These are phyloP conservation scores for Metarhizium brunneum DNA, from an alignment of 2,329 filamentous ascomycete species.

Conservation along the genomic window DNA sequence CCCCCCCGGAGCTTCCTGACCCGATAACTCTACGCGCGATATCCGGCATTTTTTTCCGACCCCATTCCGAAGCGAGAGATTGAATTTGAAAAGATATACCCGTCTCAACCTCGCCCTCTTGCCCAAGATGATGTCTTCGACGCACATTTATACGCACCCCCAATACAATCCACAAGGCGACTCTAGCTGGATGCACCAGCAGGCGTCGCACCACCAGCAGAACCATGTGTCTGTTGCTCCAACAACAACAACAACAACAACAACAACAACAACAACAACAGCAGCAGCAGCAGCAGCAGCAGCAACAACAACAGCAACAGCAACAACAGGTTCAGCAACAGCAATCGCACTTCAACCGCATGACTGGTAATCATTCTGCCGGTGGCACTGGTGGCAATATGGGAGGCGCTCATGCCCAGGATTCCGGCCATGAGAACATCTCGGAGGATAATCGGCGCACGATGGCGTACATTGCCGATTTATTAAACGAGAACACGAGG, in stretches of 20 bases:
- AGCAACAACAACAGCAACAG: slow-evolving; percentile 30
- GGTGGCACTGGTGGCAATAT: slow-evolving; percentile 30
- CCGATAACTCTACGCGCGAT: neutral
- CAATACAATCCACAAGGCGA: slow-evolving; percentile 55
- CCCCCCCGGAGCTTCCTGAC: neutral
- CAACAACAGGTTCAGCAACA: slow-evolving; percentile 40
- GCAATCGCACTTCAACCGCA: slow-evolving; percentile 59
- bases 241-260: slow-evolving; percentile 35
- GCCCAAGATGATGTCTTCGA: slow-evolving; percentile 50
- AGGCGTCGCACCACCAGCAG: slow-evolving; percentile 49
- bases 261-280: slow-evolving; percentile 29
- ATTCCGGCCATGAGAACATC: slow-evolving; percentile 55
- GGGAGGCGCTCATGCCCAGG: slow-evolving; percentile 40
- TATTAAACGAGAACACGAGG: slow-evolving; percentile 77
- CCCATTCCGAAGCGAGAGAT: neutral
- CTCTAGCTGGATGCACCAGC: slow-evolving; percentile 59
- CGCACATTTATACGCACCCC: slow-evolving; percentile 59
- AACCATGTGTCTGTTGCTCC: slow-evolving; percentile 45
- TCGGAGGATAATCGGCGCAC: slow-evolving; percentile 89
- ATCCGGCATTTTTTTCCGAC: neutral
- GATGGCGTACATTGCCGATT: slow-evolving; percentile 85
- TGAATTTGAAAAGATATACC: neutral
- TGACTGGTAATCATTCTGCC: slow-evolving; percentile 56
- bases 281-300: slow-evolving; percentile 36
- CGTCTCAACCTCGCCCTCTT: neutral